Conservation (phyloP, 257 asterid species). For the Lycium barbarum region DNA sequence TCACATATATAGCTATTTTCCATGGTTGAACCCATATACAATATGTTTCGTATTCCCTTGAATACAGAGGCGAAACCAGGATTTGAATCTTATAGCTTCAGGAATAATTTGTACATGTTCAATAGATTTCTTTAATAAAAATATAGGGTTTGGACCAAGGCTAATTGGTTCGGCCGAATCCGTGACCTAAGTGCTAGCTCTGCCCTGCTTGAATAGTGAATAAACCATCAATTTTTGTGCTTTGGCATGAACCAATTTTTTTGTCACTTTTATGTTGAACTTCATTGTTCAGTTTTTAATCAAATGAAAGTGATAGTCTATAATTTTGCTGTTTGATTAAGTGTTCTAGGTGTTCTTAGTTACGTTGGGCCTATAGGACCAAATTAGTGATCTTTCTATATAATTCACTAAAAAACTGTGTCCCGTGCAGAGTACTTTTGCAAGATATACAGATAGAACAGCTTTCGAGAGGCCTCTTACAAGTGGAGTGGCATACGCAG, state of each 20-base stretch:
- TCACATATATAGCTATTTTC: not conserved
- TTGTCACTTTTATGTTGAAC: not conserved
- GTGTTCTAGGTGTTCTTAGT: not conserved
- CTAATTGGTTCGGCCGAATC: no score
- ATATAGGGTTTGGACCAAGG: no score
- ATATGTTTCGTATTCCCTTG: not conserved
- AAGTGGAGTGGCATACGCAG: conserved; percentile 99
- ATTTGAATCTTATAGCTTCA: no score
- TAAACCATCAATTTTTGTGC: not conserved
- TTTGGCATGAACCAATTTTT: not conserved
- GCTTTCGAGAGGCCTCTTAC: conserved; percentile 98
- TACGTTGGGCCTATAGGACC: conserved; percentile 6
- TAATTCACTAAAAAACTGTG: conserved; percentile 7
- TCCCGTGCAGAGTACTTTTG: conserved; percentile 72
- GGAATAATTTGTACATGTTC: no score
- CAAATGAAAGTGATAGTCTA: conserved; percentile 5
- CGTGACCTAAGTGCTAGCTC: no score
- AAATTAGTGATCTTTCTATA: conserved; percentile 27
- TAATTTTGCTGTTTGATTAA: not conserved
- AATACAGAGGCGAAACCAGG: no score
- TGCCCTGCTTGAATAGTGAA: not conserved
- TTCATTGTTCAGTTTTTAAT: not conserved
- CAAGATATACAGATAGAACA: conserved; percentile 82
- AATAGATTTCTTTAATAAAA: no score
- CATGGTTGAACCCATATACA: not conserved